Conservation (phyloP, 2,329 filamentous ascomycete genomes). For the Nothophaeocryptopus gaeumannii region DNA sequence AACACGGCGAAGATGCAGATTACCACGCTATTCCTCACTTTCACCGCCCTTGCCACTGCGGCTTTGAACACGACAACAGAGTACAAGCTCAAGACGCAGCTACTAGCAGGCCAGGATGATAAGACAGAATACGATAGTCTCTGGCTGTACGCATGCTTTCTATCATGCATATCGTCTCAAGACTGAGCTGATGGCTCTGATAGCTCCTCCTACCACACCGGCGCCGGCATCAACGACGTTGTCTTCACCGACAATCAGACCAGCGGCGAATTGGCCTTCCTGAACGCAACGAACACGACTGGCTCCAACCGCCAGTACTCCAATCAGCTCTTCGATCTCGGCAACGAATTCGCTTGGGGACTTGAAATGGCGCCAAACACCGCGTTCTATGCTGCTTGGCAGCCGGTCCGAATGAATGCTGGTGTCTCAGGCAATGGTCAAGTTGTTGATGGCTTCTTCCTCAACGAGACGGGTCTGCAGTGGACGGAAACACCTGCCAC, state of each 20-base stretch:
- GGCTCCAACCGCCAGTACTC: conserved; percentile 17
- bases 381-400: conserved; percentile 33
- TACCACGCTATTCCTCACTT: conserved; percentile 17
- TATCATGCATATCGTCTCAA: neutral
- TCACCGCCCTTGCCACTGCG: conserved; percentile 20
- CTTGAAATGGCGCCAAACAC: conserved; percentile 20
- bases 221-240: conserved; percentile 32
- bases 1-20: conserved; percentile 18
- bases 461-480: conserved; percentile 36
- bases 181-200: neutral
- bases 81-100: conserved; percentile 30
- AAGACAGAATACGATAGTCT: conserved; percentile 30
- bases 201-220: conserved; percentile 26
- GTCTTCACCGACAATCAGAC: conserved; percentile 22
- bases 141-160: conserved; percentile 21
- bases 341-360: conserved; percentile 29
- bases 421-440: conserved; percentile 18
- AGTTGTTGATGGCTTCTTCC: conserved; percentile 24
- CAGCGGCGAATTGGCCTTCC: conserved; percentile 24
- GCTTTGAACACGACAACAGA: conserved; percentile 28
- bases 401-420: conserved; percentile 33
- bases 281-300: conserved; percentile 29
- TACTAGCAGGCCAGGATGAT: conserved; percentile 23
- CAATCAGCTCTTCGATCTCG: conserved; percentile 34
- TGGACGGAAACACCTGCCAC: conserved; percentile 21